These are phyloP conservation scores for Breynia disticha DNA, from an alignment of 441 rosid genomes.

Conservation along the genomic window DNA sequence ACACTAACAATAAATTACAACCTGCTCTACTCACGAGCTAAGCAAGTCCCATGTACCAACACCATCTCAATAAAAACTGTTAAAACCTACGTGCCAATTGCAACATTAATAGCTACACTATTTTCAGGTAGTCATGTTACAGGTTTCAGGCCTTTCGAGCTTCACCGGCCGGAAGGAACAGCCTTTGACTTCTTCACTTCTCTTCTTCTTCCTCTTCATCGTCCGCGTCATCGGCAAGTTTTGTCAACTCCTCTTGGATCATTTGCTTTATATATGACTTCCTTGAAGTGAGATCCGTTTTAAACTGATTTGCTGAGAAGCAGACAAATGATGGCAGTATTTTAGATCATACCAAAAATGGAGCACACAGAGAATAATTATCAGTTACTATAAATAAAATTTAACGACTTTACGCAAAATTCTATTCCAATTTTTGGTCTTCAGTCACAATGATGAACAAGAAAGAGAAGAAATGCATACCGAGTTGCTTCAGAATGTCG, in stretches of 20 bases:
- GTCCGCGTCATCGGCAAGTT: slow-evolving; percentile 72
- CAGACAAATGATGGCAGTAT: slow-evolving; percentile 1
- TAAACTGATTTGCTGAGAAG: slow-evolving; percentile 46
- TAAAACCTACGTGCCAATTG: neutral
- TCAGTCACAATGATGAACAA: too few species aligned
- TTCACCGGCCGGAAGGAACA: slow-evolving; percentile 21
- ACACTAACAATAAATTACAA: slow-evolving; percentile 28
- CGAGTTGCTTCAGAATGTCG: slow-evolving; percentile 76
- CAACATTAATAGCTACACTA: slow-evolving; percentile 18
- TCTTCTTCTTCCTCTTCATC: slow-evolving; percentile 63
- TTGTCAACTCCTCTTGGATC: slow-evolving; percentile 88
- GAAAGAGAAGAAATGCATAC: slow-evolving; percentile 34
- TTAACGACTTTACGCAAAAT: neutral
- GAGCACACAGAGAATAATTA: too few species aligned
- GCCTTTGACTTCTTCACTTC: slow-evolving; percentile 34
- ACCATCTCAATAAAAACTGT: slow-evolving; percentile 1
- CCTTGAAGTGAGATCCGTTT: slow-evolving; percentile 41
- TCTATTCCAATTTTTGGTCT: neutral
- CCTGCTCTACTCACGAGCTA: slow-evolving; percentile 18
- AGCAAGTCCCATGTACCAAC: slow-evolving; percentile 18
- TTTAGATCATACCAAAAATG: neutral
- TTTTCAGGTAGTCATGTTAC: slow-evolving; percentile 14
- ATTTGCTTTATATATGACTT: slow-evolving; percentile 68
- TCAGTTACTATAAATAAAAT: neutral
- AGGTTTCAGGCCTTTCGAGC: slow-evolving; percentile 45